Base-by-base conservation (phyloP, 225 moss, liverwort and hornwort species). In the Takakia lepidozioides region DNA sequence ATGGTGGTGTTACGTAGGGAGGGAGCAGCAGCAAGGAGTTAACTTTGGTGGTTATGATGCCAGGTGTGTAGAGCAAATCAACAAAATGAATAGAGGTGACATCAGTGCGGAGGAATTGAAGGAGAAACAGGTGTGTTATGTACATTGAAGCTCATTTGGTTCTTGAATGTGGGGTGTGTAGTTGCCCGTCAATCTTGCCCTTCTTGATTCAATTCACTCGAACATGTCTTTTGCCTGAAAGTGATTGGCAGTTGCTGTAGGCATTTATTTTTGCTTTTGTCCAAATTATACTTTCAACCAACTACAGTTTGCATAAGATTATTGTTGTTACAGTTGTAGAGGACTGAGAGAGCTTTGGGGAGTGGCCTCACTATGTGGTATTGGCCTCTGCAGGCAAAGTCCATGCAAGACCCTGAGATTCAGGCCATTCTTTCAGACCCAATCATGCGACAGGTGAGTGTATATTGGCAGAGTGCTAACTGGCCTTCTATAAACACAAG, bases 321-420 rank as follows among this genome's bases (percentile, higher is more conserved):
- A n/a, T n/a, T n/a, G n/a, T n/a, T n/a, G n/a, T n/a, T n/a, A n/a
- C n/a, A n/a, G n/a, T n/a, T n/a, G n/a, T n/a, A n/a, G n/a, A n/a
- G n/a, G n/a, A n/a, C n/a, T n/a, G n/a, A n/a, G n/a, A n/a, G n/a
- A n/a, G n/a, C n/a, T n/a, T n/a, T n/a, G n/a, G n/a, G n/a, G n/a
- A n/a, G n/a, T n/a, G n/a, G n/a, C n/a, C n/a, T n/a, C n/a, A n/a
- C n/a, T n/a, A n/a, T n/a, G n/a, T n/a, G n/a, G n/a, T n/a, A 32
- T 32, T 32, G 8, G 7, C 32, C 7, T 32, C 7, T 59, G 19
- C 69, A 95, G 95, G 90, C 86, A 14, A 95, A 80, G 63, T 79
- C 87, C 19, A 87, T 95, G 95, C 95, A 95, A 75, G 95, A 95
- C 25, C 95, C 95, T 4, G 95, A 95, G 50, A 90, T 95, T 45